Percentiles rank a stretch among this genome's conserved stretches.
These are phyloP conservation scores for Pisolithus thermaeus DNA, from an alignment of 1,284 basidiomycete genomes.

Conservation along the genomic window DNA sequence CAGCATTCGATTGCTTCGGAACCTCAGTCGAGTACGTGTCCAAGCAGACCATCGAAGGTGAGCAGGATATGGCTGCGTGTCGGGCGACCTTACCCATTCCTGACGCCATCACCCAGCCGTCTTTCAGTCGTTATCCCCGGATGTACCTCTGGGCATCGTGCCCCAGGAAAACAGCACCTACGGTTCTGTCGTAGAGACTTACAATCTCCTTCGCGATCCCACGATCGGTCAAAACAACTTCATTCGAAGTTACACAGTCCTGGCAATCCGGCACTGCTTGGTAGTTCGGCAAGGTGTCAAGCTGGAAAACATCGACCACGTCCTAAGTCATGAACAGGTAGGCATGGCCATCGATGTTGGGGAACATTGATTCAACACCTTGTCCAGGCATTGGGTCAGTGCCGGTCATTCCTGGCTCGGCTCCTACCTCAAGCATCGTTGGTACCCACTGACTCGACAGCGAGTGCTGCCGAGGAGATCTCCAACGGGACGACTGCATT, in stretches of 20 bases:
- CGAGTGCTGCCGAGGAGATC: slow-evolving; percentile 54
- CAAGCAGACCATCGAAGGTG: slow-evolving; percentile 51
- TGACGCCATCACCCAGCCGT: slow-evolving; percentile 39
- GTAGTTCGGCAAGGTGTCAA: slow-evolving; percentile 51
- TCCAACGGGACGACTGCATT: slow-evolving; percentile 20
- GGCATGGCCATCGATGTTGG: background rate
- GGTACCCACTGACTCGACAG: slow-evolving; percentile 61
- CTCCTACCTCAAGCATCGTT: slow-evolving; percentile 47
- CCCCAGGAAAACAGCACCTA: slow-evolving; percentile 76
- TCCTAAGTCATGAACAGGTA: slow-evolving; percentile 76
- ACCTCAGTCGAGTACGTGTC: slow-evolving; percentile 45
- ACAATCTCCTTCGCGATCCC: slow-evolving; percentile 49
- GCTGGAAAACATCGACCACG: slow-evolving; percentile 43
- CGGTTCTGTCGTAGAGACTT: slow-evolving; percentile 70
- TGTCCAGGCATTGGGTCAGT: slow-evolving; percentile 71
- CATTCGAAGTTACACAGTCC: slow-evolving; percentile 51
- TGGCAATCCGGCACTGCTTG: slow-evolving; percentile 65
- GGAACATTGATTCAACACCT: slow-evolving; percentile 2
- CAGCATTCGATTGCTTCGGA: slow-evolving; percentile 54
- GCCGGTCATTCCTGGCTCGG: slow-evolving; percentile 48
- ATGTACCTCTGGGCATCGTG: slow-evolving; percentile 47
- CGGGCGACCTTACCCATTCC: background rate
- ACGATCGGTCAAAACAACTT: slow-evolving; percentile 38
- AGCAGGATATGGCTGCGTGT: slow-evolving; percentile 2
- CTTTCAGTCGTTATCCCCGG: slow-evolving; percentile 42